Base-by-base conservation (phyloP, 2,329 filamentous ascomycete genomes). In the Zopfia rhizophila region DNA sequence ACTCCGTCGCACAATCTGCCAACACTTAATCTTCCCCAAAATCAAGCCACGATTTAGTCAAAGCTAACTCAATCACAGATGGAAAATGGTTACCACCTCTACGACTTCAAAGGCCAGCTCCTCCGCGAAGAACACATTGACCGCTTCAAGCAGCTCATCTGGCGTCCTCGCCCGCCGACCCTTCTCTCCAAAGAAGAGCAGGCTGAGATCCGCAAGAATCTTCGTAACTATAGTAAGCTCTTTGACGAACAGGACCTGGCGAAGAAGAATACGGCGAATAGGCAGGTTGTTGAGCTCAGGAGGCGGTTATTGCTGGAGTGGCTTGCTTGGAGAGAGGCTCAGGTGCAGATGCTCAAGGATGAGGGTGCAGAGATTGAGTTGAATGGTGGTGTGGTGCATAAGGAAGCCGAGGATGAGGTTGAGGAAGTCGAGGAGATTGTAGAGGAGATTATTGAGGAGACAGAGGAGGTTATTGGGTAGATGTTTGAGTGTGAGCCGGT, bases 81-180 rank as follows among this genome's bases (percentile, higher is more conserved):
- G 91, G 94, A 99, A 81, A 99, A 97, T 72, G 94, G 94, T 55
- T 99, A 96, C 81, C 93, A 97, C 74, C 79, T 99, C 52, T 97
- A 97, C 82, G 92, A 96, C 72, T 99, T 99, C 84, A 89, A 87
- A 72, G 95, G 94, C 56, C 87, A 89, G 63, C 83, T 88, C 42
- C 85, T 99, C 42, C 87, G 91, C 48, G 95, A 99, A 76, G 90
- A 97, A 74, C 87, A 86, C 38, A 82, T 96, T 48, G 94, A 99
- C 59, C 95, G 95, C 75, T 97, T 99, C 84, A 97, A 97, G 84
- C 94, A 99, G 75, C 90, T 92, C 77, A 75, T 90, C 54, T 99
- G 94, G 94, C 89, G 94, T 31, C 94, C 94, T 14, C 89, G 94
- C 30, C 94, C 94, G 14, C 73, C 90, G 6, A 94, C 90, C n/a